Conservation (phyloP, 73 alveolate species). For the Tetrahymena elliotti region DNA sequence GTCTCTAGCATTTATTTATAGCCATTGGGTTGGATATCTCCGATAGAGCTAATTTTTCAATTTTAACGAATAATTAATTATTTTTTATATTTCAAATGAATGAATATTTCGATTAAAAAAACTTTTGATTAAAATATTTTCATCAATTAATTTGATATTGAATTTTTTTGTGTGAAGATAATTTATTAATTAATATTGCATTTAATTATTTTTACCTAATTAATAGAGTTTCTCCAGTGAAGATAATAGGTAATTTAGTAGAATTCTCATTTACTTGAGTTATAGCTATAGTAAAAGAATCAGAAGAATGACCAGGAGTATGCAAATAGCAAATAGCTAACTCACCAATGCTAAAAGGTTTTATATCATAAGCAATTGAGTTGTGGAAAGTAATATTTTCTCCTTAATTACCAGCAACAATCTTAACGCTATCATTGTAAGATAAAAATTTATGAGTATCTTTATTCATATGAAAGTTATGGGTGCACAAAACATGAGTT, state of each 20-base stretch:
- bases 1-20: not conserved
- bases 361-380: not conserved
- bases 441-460: not conserved
- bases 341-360: not conserved
- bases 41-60: not conserved
- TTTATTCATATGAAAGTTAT: not conserved
- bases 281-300: not conserved
- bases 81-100: too few species aligned
- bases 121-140: too few species aligned
- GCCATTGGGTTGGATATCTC: not conserved
- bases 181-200: too few species aligned
- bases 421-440: not conserved
- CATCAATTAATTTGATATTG: too few species aligned
- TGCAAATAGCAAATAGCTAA: not conserved
- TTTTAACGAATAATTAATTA: too few species aligned
- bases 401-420: not conserved
- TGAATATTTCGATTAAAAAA: too few species aligned
- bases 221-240: not conserved
- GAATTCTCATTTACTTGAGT: not conserved
- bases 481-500: not conserved
- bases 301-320: slow-evolving; percentile 2
- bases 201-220: not conserved
- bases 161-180: too few species aligned
- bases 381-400: not conserved
- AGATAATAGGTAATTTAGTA: not conserved